Evolutionary conservation across 768 basidiomycete genomes (phyloP), one percentile per base, ranked within the genome.

Genomic region (Tricholoma bakamatsutake): DNA sequence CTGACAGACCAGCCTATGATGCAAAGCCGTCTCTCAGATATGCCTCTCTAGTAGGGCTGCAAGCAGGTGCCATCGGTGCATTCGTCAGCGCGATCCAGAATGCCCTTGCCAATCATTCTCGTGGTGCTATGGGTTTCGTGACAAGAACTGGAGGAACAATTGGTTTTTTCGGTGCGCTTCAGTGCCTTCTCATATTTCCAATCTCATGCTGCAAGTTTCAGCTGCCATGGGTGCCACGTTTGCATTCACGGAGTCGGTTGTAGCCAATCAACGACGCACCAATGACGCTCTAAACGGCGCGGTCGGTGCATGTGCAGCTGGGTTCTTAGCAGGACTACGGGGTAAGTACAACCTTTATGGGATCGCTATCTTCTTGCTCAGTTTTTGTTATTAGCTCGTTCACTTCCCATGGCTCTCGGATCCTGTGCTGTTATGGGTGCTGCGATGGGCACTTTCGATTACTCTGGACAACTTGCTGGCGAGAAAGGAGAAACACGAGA

Each of bases 191-290:
- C 8, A 30, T 35, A 7, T 39, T 31, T 30, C 34, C 33, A 30
- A 30, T 43, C 17, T 54, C 43, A 52, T 47, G 30, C 50, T 55
- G n/a, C 54, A 24, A 7, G 34, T 53, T 56, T 48, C 45, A 97
- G 94, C 90, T 64, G 92, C 88, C 18, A 90, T 96, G 85, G 94
- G 90, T 27, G 85, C 84, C 58, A 80, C 89, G 4, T 98, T 90
- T 66, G 88, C 90, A 9, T 80, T 88, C 61, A 89, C 90, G 1
- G 91, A 96, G 68, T 77, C 90, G 5, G 72, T 78, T 28, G 83
- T 90, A 18, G 90, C 91, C 53, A 98, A 98, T 71, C 73, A 84
- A 57, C 82, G 93, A 54, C 78, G 83, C 70, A 84, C 75, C 60
- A 79, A 92, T 59, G 95, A 98, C 67, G 77, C 87, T 40, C 64